Evolutionary conservation across 2,329 filamentous ascomycete genomes (phyloP), one percentile per base, ranked within the genome.

Genomic region (Colletotrichum brevisporum): DNA sequence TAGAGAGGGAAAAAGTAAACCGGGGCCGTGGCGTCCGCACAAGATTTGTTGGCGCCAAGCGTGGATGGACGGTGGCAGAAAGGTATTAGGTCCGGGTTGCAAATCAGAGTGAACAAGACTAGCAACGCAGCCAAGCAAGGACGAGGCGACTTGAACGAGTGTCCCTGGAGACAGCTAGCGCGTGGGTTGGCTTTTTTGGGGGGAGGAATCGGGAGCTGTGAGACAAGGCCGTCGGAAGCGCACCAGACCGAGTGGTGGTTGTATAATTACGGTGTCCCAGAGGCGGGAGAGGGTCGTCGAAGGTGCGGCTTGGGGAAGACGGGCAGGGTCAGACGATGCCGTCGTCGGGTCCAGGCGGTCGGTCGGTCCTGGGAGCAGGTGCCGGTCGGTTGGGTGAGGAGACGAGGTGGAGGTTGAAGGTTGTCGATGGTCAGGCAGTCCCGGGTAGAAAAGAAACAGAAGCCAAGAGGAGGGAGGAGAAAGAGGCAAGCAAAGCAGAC

Each of bases 161-260:
- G 66, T 55, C 62, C 62, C 55, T 69, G 65, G 62, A 66, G 55
- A 69, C 66, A 66, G 26, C 66, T 69, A 69, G 66, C 55, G 62
- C 55, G 62, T 48, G 36, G 63, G 51, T 55, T 50, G n/a, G 50
- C 61, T 36, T 36, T 36, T 36, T 12, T 6, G 10, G 31, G 59
- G 60, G 58, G 66, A 66, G 62, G 56, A 69, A 27, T 60, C 50
- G 62, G 39, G 39, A 43, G 31, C 31, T 69, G 26, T 69, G 66
- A 66, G 66, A 69, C 66, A 69, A 39, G 48, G 51, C 54, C 16
- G n/a, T 54, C 61, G 43, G 66, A 61, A 59, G 60, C 65, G 52
- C 51, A 61, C 39, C 51, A 67, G 47, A 26, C 52, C 43, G 45
- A 47, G 24, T 21, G 9, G 59, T 26, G 9, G 52, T 55, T 39